Evolutionary conservation across 2,329 filamentous ascomycete species (phyloP), one percentile per base, ranked within the genome.

Genomic region (Hortaea werneckii): DNA sequence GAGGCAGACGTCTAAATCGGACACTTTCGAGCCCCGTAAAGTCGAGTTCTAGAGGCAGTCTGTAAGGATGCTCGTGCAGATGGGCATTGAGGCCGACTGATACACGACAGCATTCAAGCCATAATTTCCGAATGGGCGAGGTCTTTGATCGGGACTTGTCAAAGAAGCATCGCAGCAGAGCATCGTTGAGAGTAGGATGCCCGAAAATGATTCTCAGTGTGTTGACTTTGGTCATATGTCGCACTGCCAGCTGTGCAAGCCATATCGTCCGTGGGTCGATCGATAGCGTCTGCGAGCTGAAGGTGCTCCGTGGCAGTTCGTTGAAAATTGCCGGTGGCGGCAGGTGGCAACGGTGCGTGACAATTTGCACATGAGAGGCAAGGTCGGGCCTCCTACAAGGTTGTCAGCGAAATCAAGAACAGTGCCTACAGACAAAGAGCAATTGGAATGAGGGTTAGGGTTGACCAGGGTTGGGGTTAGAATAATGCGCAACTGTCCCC

Each of bases 271-370:
- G 58, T 2, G 50, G 48, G 48, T 72, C 69, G 20, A 56, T 55
- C 4, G 68, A 70, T 5, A 73, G 56, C 1, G 60, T 66, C 12
- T 60, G 58, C 20, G 58, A 57, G 26, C 65, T 55, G 54, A 72
- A 72, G 35, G 61, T 56, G 43, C 64, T 62, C 29, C 55, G 52
- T 5, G 67, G 68, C 1, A 73, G 58, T 44, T 70, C 68, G 26
- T 56, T 53, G 55, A 70, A 72, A 40, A 71, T 68, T 29, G 64
- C 64, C 0, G 70, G 70, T 2, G 65, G 62, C 1, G 69, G 67
- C 1, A 72, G 55, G 49, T 72, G 69, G 53, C 70, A 73, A 26
- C 67, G 66, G 53, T 73, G 69, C 8, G 64, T 69, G 5, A 73
- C 51, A 5, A 57, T 58, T 7, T 67, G 65, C 7, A 73, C 70